These are phyloP conservation scores for Sequoia sempervirens DNA, from an alignment of 75 land plant genomes.

Conservation along the genomic window DNA sequence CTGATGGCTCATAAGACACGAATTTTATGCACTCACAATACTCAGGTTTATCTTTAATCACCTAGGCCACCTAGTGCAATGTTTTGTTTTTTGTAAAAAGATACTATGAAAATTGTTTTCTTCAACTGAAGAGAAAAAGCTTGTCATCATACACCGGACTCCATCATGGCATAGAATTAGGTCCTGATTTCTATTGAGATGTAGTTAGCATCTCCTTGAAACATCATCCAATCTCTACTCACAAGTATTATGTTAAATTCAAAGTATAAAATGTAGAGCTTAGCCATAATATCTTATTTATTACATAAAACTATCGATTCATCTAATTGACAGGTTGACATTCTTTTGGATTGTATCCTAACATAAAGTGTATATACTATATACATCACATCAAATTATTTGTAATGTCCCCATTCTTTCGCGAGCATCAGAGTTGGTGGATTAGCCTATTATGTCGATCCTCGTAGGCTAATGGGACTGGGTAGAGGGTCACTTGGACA, in stretches of 20 bases:
- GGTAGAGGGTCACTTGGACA: too few relatives aligned
- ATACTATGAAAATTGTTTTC: neutral
- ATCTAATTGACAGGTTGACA: neutral
- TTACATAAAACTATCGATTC: neutral
- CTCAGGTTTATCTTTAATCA: conserved; percentile 46
- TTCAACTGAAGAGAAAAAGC: neutral
- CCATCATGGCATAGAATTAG: neutral
- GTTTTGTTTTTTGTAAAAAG: neutral
- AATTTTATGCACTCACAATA: conserved; percentile 74
- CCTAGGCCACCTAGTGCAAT: neutral
- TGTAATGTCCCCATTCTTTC: too few relatives aligned
- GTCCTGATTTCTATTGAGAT: neutral
- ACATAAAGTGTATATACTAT: too few relatives aligned
- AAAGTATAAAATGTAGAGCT: neutral
- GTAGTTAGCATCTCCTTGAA: neutral
- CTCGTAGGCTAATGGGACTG: too few relatives aligned
- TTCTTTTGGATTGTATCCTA: too few relatives aligned
- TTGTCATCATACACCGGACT: neutral
- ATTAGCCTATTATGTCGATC: too few relatives aligned
- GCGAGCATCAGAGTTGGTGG: too few relatives aligned
- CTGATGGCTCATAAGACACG: conserved; percentile 61
- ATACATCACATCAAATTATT: too few relatives aligned
- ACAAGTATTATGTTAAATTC: neutral
- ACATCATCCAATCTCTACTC: neutral
- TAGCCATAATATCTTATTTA: neutral